Base-by-base conservation (phyloP, 345 rosid species). In the Hypericum androsaemum region DNA sequence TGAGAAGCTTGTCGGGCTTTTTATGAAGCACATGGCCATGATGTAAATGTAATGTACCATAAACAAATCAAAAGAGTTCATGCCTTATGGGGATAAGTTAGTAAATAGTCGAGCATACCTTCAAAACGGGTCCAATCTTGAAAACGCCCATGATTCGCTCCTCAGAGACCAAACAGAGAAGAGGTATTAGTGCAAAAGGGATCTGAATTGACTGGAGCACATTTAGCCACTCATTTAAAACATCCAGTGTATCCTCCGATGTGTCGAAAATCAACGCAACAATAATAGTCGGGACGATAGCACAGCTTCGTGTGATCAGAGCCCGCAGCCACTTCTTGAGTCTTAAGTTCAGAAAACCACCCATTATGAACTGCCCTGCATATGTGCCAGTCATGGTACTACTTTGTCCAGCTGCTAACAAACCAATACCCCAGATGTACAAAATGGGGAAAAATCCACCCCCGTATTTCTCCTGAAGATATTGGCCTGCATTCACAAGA, bases 281-380 rank as follows among this genome's bases (percentile, higher is more conserved):
- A 8, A 77, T 74, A 46, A 89, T 84, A 8, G 97, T 87, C 32
- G 95, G 97, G 59, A 89, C 54, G 28, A 87, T 84, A 0, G 94
- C 96, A 44, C 71, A 86, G 65, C 97, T 89, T 14, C 94, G 82
- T 0, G 96, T 90, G 70, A 90, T 90, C 72, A 90, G 59, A 15
- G 98, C 86, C 76, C 98, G 73, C 44, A 84, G 17, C 98, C 98
- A 90, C 65, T 90, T 90, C 76, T 87, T 90, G 82, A 90, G 62
- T 62, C 75, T 78, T 74, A 87, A 47, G 64, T 90, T 83, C 13
- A 90, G 70, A 72, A 90, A 90, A 49, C 98, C 98, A 2, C 98
- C 95, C 95, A 87, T 90, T 60, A 90, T 90, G 64, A 90, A 90
- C 56, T 90, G 98, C 56, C 98, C 92, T 0, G 96, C 96, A 8